These are phyloP conservation scores for Mucuna pruriens DNA, from an alignment of 306 rosid genomes.

Conservation along the genomic window DNA sequence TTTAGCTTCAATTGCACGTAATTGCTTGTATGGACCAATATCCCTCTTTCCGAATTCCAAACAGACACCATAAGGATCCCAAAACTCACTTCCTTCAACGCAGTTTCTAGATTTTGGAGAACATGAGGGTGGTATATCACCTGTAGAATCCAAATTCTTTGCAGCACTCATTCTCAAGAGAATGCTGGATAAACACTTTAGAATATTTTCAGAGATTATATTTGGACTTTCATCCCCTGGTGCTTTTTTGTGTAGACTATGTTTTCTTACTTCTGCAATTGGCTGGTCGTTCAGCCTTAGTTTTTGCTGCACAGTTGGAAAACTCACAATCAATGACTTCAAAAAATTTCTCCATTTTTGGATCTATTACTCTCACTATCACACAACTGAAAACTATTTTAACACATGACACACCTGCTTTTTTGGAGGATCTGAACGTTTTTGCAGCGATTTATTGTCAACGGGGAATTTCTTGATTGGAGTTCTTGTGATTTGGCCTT, in stretches of 20 bases:
- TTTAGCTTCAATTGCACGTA: constrained; percentile 53
- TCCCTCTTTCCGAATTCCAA: constrained; percentile 70
- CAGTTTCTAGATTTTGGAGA: constrained; percentile 37
- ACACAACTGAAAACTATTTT: constrained; percentile 11
- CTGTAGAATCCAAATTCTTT: constrained; percentile 48
- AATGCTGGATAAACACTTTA: constrained; percentile 83
- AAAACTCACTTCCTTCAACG: constrained; percentile 39
- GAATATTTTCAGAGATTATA: constrained; percentile 71
- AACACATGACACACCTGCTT: constrained; percentile 51
- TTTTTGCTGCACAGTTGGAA: constrained; percentile 60
- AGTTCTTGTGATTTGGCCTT: constrained; percentile 39
- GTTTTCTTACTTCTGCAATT: constrained; percentile 47
- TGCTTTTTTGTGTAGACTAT: constrained; percentile 38
- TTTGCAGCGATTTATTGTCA: constrained; percentile 55
- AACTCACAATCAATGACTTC: constrained; percentile 19
- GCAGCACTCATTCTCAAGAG: constrained; percentile 66
- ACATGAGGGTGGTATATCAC: constrained; percentile 38
- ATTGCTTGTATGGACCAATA: constrained; percentile 72
- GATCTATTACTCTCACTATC: neutral
- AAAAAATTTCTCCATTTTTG: neutral
- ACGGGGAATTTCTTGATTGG: constrained; percentile 55
- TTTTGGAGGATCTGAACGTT: constrained; percentile 51
- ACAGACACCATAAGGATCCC: constrained; percentile 76
- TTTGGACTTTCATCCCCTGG: constrained; percentile 70
- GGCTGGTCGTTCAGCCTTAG: constrained; percentile 43